Evolutionary conservation across 1,284 basidiomycete species (phyloP), one percentile per base, ranked within the genome.

Genomic region (Puccinia coronata): DNA sequence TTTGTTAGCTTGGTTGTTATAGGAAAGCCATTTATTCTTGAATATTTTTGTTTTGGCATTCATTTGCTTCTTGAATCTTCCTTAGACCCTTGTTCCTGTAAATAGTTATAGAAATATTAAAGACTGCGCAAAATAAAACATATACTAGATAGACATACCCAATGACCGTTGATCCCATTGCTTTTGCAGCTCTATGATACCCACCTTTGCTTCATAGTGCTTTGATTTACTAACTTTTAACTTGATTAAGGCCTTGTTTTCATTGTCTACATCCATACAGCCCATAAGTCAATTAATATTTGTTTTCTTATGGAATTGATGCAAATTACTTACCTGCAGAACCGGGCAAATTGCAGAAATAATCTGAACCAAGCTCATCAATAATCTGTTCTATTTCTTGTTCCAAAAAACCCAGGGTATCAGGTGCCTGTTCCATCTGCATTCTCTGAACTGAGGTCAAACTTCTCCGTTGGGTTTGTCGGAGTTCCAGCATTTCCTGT

Each of bases 151-250:
- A 5, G 43, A 73, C n/a, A 20, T 1, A 18, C 28, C 34, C 25
- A 51, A 36, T 57, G 20, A 28, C 0, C 31, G 25, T 57, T 57
- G n/a, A 41, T 73, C 65, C 65, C 65, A 67, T 28, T 43, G 31
- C 9, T 67, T 67, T 43, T 67, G 36, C 36, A 67, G 2, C 25
- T 67, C 65, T 43, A 67, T 43, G 5, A 67, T 9, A 20, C 65
- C 65, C 14, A 67, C 65, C 20, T 43, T 73, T n/a, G 36, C 28
- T n/a, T 53, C 23, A 14, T 73, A 73, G 0, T 57, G 51, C 16
- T 57, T 73, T 53, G 49, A 51, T 18, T 73, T 73, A n/a, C 31
- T 55, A 12, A 73, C 25, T 34, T 57, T 53, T 1, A 73, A 20
- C 23, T 53, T 73, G 1, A 67, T 43, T 23, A 67, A 43, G 2